Evolutionary conservation across 2,329 filamentous ascomycete genomes (phyloP).

Genomic region (Hymenoscyphus salicellus): DNA sequence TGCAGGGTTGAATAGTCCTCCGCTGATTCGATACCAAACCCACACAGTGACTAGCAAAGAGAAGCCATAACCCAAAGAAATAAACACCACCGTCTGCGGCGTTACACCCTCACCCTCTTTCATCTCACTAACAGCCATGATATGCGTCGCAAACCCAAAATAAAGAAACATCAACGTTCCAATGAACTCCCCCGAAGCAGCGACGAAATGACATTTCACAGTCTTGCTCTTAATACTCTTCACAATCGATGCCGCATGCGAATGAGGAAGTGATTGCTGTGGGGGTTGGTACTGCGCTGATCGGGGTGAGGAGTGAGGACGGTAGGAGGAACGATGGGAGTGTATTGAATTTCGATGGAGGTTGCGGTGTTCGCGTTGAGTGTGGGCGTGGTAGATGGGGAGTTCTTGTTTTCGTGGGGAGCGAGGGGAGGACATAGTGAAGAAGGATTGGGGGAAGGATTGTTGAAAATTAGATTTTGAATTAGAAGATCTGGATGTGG

Average conservation of each 20-base stretch:
- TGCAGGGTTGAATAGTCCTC: constrained; percentile 38
- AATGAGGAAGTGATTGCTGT: background rate
- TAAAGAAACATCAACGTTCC: constrained; percentile 43
- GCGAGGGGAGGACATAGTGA: background rate
- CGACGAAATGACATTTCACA: constrained; percentile 35
- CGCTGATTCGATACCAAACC: constrained; percentile 54
- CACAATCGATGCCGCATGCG: background rate
- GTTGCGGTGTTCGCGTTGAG: background rate
- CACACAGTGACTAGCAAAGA: constrained; percentile 53
- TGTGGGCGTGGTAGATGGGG: background rate
- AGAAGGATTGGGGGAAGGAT: background rate
- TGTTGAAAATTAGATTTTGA: background rate
- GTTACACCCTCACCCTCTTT: background rate
- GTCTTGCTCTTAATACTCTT: background rate
- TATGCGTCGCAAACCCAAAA: constrained; percentile 28
- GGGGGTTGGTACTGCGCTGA: background rate
- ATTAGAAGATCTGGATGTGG: background rate
- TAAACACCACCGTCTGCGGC: constrained; percentile 39
- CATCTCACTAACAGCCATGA: constrained; percentile 18
- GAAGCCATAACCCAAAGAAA: constrained; percentile 31
- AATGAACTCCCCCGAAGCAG: constrained; percentile 46
- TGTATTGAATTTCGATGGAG: constrained; percentile 3
- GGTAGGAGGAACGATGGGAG: background rate
- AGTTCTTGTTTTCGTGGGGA: background rate
- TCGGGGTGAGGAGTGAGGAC: background rate